A percentile compares a stretch with the other conserved stretches of the same genome.
Evolutionary conservation across 73 alveolate genomes (phyloP).

Genomic region (Symbiodinium pilosum): DNA sequence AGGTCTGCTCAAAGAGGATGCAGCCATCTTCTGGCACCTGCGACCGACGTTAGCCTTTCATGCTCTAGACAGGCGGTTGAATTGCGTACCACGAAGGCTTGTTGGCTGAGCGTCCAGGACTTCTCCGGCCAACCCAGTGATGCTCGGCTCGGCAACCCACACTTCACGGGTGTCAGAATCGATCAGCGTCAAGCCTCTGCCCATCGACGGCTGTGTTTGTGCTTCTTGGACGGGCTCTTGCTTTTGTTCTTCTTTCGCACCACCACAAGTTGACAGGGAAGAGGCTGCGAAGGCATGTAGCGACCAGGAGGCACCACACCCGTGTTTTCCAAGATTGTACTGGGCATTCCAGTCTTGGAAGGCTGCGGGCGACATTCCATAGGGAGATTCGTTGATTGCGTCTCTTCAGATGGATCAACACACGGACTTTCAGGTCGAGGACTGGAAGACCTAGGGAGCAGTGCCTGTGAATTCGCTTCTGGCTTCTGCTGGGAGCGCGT

Average conservation of each 20-base stretch:
- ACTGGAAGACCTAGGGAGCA: not conserved
- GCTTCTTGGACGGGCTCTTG: conserved; percentile 58
- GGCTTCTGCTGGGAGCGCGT: not conserved
- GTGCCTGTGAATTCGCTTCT: not conserved
- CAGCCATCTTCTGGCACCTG: too few species aligned
- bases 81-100: too few species aligned
- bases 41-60: too few species aligned
- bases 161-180: too few species aligned
- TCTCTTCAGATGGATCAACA: not conserved
- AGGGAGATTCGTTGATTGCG: not conserved
- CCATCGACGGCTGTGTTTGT: not conserved
- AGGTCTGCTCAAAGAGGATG: too few species aligned
- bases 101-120: too few species aligned
- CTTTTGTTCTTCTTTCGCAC: conserved; percentile 63
- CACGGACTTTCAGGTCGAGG: not conserved
- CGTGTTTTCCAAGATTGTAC: not conserved
- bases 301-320: conserved; percentile 33
- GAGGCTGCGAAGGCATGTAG: conserved; percentile 70
- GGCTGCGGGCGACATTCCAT: conserved; percentile 11
- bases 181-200: not conserved
- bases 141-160: too few species aligned
- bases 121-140: too few species aligned
- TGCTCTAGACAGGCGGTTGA: too few species aligned
- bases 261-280: conserved; percentile 28
- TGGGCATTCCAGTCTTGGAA: not conserved